Evolutionary conservation across 2,329 filamentous ascomycete genomes (phyloP).

Genomic region (Fusarium bactridioides): DNA sequence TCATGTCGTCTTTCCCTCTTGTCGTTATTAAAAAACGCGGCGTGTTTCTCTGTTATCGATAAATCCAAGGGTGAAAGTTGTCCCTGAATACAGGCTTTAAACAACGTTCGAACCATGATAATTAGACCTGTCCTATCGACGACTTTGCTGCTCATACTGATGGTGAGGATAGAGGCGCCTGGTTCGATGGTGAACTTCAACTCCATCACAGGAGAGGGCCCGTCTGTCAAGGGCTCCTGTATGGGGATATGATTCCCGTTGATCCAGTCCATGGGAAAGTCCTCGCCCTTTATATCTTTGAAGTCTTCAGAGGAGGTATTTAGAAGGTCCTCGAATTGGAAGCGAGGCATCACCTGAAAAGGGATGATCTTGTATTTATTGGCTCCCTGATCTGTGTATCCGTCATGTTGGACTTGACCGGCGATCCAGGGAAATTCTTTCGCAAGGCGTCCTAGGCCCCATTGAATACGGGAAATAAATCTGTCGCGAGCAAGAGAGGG

Average conservation of each 20-base stretch:
- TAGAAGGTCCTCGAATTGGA: not conserved
- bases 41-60: not conserved
- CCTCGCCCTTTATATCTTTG: not conserved
- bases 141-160: not conserved
- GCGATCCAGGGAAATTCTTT: not conserved
- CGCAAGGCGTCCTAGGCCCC: not conserved
- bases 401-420: not conserved
- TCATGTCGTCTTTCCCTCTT: not conserved
- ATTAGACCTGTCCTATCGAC: not conserved
- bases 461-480: not conserved
- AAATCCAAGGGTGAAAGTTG: not conserved
- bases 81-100: not conserved
- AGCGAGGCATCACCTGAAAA: not conserved
- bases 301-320: not conserved
- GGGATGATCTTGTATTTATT: not conserved
- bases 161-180: not conserved
- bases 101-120: not conserved
- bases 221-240: not conserved
- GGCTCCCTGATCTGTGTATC: not conserved
- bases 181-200: not conserved
- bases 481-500: accelerated
- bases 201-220: not conserved
- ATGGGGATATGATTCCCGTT: not conserved
- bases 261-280: not conserved
- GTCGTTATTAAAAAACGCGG: not conserved